Conservation (phyloP, 306 rosid genomes). For the Citrullus colocynthis region DNA sequence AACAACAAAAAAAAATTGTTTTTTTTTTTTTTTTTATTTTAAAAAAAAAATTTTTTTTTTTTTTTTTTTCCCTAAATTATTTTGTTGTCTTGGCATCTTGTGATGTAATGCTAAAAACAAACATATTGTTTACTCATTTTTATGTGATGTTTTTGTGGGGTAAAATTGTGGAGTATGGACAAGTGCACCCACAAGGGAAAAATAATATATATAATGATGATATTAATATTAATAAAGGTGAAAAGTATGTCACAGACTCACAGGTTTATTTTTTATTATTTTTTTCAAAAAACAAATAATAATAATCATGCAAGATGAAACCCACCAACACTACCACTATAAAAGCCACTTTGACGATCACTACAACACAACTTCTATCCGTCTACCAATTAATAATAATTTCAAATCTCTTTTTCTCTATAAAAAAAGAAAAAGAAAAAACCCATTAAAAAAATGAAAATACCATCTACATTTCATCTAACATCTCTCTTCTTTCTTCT, state of each 20-base stretch:
- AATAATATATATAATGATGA: no score
- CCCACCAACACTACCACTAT: slow-evolving; percentile 24
- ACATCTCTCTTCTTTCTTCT: slow-evolving; percentile 9
- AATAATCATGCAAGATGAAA: not conserved
- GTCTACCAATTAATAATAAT: not conserved
- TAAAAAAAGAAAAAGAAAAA: not conserved
- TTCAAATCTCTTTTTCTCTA: not conserved
- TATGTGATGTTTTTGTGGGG: not conserved
- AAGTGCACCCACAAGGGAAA: not conserved
- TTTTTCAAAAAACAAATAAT: no score
- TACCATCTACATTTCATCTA: not conserved
- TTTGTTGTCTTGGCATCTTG: not conserved
- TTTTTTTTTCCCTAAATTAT: no score
- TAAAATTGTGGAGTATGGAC: not conserved
- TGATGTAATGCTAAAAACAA: not conserved
- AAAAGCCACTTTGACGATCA: slow-evolving; percentile 26
- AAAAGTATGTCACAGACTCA: not conserved
- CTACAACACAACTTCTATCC: slow-evolving; percentile 8
- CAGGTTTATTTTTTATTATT: not conserved
- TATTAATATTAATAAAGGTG: not conserved
- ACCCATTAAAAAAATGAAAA: not conserved
- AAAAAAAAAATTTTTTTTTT: no score
- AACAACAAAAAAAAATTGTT: no score
- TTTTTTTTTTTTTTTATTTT: no score
- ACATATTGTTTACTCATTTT: not conserved